Base-by-base conservation (phyloP, 208 protist species). In the Perkinsela sp. region DNA sequence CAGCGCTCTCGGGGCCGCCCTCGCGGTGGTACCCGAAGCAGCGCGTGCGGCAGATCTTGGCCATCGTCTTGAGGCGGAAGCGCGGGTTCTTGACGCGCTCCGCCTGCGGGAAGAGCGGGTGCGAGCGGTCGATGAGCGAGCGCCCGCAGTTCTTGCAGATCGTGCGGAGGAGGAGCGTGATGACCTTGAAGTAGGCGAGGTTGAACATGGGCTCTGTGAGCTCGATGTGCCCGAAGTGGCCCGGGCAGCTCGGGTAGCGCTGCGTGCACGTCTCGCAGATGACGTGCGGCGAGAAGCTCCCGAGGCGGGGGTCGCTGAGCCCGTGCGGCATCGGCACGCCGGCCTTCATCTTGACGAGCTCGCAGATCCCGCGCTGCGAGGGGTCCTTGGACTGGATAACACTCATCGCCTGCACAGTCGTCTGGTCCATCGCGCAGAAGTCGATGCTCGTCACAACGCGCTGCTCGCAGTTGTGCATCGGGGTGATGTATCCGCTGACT, bases 151-250 rank as follows among this genome's bases (percentile, higher is more conserved):
- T 77, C 77, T 87, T 94, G 83, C 97, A 99, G 1, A 98, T 93
- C 74, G 92, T 97, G 67, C 89, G 84, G 28, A 99, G 76, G 1
- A 94, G 78, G 67, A 96, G 88, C 40, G 96, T 57, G 28, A 96
- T 80, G n/a, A 86, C 78, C 28, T 91, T 80, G 30, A 98, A 80
- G 68, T 97, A 97, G 29, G 91, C 89, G 68, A 96, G 82, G 78
- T 99, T 94, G 78, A 95, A 98, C 31, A 98, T 83, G 1, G 95
- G 96, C 77, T 94, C 85, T 1, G 81, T 87, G 1, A 99, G 87
- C 40, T 96, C 88, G 13, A 99, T 79, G 78, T 98, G 92, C n/a
- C 96, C 96, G 77, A 98, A 99, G 79, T 99, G 96, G 2, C 97
- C 97, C 0, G 94, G 94, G 73, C 86, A 91, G 67, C 88, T 80